These are phyloP conservation scores for Acer yangbiense DNA, from an alignment of 345 rosid species.

Conservation along the genomic window DNA sequence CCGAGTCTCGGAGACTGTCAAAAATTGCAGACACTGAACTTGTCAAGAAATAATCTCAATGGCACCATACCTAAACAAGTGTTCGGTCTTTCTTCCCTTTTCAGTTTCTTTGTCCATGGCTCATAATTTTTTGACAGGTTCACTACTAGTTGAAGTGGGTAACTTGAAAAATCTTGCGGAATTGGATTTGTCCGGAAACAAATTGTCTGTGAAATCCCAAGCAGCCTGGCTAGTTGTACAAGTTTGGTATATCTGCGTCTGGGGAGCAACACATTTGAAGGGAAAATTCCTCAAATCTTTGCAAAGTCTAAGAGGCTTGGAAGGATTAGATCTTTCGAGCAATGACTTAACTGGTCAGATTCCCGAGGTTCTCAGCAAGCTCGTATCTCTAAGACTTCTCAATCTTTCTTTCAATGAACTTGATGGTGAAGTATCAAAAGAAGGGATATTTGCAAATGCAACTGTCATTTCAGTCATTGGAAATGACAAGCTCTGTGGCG, in stretches of 20 bases:
- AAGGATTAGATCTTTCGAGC: not conserved
- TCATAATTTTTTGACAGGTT: not conserved
- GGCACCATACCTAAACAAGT: constrained; percentile 12
- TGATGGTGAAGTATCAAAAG: not conserved
- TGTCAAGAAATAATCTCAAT: constrained; percentile 6
- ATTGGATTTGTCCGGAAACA: constrained; percentile 2
- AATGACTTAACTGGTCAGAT: not conserved
- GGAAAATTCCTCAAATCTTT: not conserved
- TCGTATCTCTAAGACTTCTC: not conserved
- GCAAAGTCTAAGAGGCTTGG: not conserved
- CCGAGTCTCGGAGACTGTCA: constrained; percentile 6
- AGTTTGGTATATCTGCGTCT: not conserved
- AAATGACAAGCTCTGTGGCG: constrained; percentile 15
- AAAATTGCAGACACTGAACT: not conserved
- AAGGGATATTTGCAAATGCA: not conserved
- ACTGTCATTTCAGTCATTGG: not conserved
- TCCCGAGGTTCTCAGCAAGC: not conserved
- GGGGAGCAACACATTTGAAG: constrained; percentile 4
- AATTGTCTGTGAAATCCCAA: constrained; percentile 13
- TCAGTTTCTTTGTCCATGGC: constrained; percentile 1
- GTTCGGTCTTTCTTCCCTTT: constrained; percentile 2
- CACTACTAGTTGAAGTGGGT: constrained; percentile 2
- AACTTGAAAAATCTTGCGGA: not conserved
- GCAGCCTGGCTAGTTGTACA: not conserved
- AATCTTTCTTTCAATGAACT: not conserved